Evolutionary conservation across 352 stramenopile genomes (phyloP), one percentile per base, ranked within the genome.

Genomic region (Thraustochytrium aureum): DNA sequence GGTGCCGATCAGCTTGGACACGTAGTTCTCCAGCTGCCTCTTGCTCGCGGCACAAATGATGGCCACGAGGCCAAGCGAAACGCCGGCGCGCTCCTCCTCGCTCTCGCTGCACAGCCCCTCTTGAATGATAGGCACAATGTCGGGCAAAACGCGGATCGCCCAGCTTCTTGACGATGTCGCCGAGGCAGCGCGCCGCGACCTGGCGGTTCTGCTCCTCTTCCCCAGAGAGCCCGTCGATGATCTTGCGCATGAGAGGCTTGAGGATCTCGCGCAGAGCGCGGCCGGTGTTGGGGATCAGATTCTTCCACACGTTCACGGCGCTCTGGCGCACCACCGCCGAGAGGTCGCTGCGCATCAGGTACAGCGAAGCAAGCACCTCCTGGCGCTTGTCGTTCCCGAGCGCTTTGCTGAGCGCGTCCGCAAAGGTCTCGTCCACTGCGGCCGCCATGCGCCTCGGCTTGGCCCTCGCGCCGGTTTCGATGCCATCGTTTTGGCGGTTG

Each of bases 261-360:
- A 99, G 88, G 86, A 99, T 99, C 85, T 99, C 95, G 83, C 94
- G 91, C 74, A 99, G 86, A 3, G 95, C 98, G 86, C 90, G 84
- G 3, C 95, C 95, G 33, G 96, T 99, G 87, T 98, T 99, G 52
- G 88, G 86, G 2, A 99, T 96, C 35, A 99, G 92, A 76, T 94
- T 99, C 90, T 99, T 99, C 96, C 96, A 99, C 52, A 96, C 92
- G 86, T 99, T 94, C 43, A 99, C 86, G 45, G 97, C 94, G 72
- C 88, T 94, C 84, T 99, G 95, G 20, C 96, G 93, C 79, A 99
- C 97, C 14, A 98, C 89, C 12, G 93, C 89, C 56, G 92, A 94
- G 41, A 92, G 97, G 86, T 99, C 97, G 62, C 92, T 98, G 61
- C 96, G 91, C 75, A 98, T 94, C 84, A 99, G 95, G 89, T 99